Evolutionary conservation across 371 early-diverging fungal species (phyloP).

Genomic region (Mortierella sp.): DNA sequence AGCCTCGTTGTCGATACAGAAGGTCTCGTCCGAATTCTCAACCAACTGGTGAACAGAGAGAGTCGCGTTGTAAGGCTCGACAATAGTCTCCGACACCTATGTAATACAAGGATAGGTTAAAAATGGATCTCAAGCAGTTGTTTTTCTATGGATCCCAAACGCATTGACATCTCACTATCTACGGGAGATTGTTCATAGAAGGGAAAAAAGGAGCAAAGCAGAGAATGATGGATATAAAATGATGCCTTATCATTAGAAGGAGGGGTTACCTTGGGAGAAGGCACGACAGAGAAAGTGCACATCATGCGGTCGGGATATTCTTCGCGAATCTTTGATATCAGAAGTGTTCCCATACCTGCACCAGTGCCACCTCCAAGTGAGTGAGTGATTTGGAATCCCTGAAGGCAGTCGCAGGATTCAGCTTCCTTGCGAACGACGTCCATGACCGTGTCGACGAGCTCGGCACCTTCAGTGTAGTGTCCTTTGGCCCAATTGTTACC

Average conservation of each 20-base stretch:
- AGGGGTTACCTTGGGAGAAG: slow-evolving; percentile 79
- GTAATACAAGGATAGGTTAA: background rate
- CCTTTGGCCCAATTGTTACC: slow-evolving; percentile 99
- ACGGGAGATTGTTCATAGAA: too few relatives aligned
- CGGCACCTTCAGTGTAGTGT: slow-evolving; percentile 97
- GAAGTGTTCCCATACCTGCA: slow-evolving; percentile 92
- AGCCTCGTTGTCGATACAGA: slow-evolving; percentile 96
- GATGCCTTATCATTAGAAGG: too few relatives aligned
- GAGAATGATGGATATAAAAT: too few relatives aligned
- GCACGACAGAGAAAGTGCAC: slow-evolving; percentile 96
- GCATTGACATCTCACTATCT: too few relatives aligned
- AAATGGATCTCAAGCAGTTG: too few relatives aligned
- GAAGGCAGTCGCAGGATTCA: slow-evolving; percentile 91
- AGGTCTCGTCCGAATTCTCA: slow-evolving; percentile 97
- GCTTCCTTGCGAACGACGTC: slow-evolving; percentile 94
- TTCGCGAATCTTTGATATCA: slow-evolving; percentile 94
- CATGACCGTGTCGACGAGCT: slow-evolving; percentile 91
- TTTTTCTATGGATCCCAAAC: too few relatives aligned
- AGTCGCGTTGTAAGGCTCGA: slow-evolving; percentile 99
- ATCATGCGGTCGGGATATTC: slow-evolving; percentile 98
- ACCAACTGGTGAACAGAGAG: slow-evolving; percentile 97
- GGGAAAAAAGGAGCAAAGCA: too few relatives aligned
- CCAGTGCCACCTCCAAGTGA: slow-evolving; percentile 97
- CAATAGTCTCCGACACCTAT: slow-evolving; percentile 62
- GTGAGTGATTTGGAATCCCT: slow-evolving; percentile 97